Conservation (phyloP, 768 basidiomycete species). For the Trametes gibbosa region DNA sequence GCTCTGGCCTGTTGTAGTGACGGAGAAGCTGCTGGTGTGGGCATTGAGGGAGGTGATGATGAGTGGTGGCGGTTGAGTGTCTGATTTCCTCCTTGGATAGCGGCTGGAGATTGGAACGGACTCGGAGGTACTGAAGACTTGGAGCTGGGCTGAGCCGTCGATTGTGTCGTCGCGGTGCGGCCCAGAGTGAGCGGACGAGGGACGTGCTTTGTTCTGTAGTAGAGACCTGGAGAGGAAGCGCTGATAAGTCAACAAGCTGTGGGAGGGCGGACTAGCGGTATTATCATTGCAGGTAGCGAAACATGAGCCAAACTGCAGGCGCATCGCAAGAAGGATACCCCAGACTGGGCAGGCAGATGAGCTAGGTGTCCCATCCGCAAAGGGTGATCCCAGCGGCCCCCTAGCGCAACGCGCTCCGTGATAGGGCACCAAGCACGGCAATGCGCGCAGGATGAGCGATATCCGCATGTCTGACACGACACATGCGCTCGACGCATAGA, state of each 20-base stretch:
- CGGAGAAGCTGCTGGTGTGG: constrained; percentile 26
- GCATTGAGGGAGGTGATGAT: constrained; percentile 23
- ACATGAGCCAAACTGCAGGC: constrained; percentile 23
- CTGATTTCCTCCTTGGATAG: constrained; percentile 9
- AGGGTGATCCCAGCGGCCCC: constrained; percentile 8
- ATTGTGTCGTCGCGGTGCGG: constrained; percentile 25
- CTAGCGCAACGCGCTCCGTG: constrained; percentile 1
- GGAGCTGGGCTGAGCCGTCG: constrained; percentile 30
- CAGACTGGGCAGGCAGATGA: constrained; percentile 7
- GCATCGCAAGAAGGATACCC: constrained; percentile 13
- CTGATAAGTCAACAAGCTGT: constrained; percentile 33
- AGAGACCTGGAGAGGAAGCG: constrained; percentile 57
- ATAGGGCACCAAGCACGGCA: constrained; percentile 14
- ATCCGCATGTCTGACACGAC: constrained; percentile 19
- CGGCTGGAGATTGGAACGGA: constrained; percentile 10
- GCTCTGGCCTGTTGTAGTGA: constrained; percentile 17
- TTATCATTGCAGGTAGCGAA: constrained; percentile 20
- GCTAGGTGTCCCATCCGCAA: constrained; percentile 1
- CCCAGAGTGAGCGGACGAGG: constrained; percentile 65
- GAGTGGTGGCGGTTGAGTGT: constrained; percentile 16
- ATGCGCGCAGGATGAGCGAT: constrained; percentile 12
- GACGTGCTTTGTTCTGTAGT: constrained; percentile 80
- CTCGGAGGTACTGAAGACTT: constrained; percentile 29
- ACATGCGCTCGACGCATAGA: constrained; percentile 25
- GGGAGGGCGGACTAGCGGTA: constrained; percentile 21